phyloP scores from a whole-genome alignment of 108 stramenopile species.

The Aurantiochytrium sp. region DNA sequence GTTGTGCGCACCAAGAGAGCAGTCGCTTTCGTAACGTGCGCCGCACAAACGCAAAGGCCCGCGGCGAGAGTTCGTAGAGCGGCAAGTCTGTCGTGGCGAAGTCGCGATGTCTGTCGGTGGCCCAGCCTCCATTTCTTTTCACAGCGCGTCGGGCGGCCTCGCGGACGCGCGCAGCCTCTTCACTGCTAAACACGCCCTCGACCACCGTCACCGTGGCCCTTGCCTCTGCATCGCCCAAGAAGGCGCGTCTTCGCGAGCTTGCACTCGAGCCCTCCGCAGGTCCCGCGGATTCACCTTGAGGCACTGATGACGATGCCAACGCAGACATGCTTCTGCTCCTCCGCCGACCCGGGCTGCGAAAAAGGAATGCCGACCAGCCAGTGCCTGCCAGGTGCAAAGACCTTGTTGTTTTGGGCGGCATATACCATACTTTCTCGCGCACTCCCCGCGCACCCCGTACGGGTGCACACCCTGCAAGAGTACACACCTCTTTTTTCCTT shows the following conservation, averaged over 20 bases:
- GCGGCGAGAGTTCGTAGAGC: background rate
- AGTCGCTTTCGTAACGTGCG: background rate
- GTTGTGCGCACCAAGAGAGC: background rate
- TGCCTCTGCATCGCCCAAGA: background rate
- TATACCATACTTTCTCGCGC: too few species aligned
- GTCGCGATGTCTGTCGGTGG: background rate
- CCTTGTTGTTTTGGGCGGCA: too few species aligned
- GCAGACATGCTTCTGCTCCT: background rate
- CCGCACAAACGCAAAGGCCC: background rate
- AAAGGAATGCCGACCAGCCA: too few species aligned
- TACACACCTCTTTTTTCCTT: too few species aligned
- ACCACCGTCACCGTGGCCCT: background rate
- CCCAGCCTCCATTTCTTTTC: background rate
- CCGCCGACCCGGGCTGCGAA: too few species aligned
- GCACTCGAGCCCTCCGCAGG: background rate
- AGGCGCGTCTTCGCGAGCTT: background rate
- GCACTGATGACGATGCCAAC: background rate
- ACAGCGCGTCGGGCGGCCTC: background rate
- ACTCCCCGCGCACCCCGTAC: too few species aligned
- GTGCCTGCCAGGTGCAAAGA: too few species aligned
- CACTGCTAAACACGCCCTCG: background rate
- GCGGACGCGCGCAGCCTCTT: background rate
- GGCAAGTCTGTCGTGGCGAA: background rate
- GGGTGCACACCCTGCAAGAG: too few species aligned
- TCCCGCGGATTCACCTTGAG: background rate